phyloP scores from a whole-genome alignment of 768 basidiomycete species.

The Xerocomellus intermedius region DNA sequence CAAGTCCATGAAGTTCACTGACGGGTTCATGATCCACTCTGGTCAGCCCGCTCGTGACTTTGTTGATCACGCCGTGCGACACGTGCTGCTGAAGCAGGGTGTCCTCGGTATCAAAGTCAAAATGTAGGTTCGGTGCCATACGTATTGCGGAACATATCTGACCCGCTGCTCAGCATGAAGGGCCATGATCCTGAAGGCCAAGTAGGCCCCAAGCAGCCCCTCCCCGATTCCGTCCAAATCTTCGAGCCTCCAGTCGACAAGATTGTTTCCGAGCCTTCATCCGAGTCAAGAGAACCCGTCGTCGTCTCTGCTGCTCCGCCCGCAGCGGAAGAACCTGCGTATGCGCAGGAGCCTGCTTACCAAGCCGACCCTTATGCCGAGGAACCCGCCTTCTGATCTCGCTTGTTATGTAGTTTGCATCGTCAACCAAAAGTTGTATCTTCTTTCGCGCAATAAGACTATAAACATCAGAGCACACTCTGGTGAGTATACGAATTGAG shows the following conservation, averaged over 20 bases:
- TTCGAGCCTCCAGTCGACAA: slow-evolving; percentile 90
- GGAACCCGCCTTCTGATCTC: slow-evolving; percentile 58
- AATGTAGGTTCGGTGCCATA: slow-evolving; percentile 58
- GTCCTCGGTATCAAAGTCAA: slow-evolving; percentile 99
- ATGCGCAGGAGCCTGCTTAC: slow-evolving; percentile 34
- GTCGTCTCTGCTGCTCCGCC: slow-evolving; percentile 48
- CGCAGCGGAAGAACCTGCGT: slow-evolving; percentile 49
- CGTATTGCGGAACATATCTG: slow-evolving; percentile 5
- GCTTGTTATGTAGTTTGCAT: slow-evolving; percentile 17
- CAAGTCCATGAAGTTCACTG: slow-evolving; percentile 99
- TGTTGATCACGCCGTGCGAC: slow-evolving; percentile 95
- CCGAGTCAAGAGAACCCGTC: slow-evolving; percentile 79
- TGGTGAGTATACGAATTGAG: background rate
- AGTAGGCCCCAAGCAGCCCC: slow-evolving; percentile 85
- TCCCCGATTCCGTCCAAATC: slow-evolving; percentile 93
- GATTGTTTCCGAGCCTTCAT: slow-evolving; percentile 82
- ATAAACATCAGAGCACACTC: background rate
- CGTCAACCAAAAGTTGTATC: slow-evolving; percentile 16
- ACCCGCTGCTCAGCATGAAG: slow-evolving; percentile 74
- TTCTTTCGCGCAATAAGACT: slow-evolving; percentile 1
- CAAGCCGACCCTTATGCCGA: slow-evolving; percentile 45
- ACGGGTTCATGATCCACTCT: slow-evolving; percentile 99
- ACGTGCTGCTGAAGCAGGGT: slow-evolving; percentile 97
- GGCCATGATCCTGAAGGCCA: slow-evolving; percentile 91
- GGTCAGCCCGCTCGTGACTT: slow-evolving; percentile 97